Conservation (phyloP, 345 rosid species). For the Arabidopsis arenosa region DNA sequence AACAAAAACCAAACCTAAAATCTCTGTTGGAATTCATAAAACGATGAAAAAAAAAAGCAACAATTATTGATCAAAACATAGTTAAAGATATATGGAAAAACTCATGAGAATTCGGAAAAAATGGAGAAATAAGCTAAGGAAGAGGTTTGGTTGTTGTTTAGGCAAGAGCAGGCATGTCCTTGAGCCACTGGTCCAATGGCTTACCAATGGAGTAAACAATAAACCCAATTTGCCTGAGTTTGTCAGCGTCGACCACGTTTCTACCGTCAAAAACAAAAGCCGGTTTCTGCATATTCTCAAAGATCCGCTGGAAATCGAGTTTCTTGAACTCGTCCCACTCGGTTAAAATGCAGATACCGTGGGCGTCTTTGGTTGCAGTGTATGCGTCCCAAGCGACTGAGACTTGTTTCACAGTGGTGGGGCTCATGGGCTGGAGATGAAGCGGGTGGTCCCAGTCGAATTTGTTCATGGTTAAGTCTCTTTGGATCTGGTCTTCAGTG, state of each 20-base stretch:
- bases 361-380: slow-evolving; percentile 81
- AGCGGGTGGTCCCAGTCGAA: slow-evolving; percentile 96
- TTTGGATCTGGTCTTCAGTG: slow-evolving; percentile 82
- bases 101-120: slow-evolving; percentile 27
- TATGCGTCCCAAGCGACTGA: slow-evolving; percentile 77
- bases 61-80: slow-evolving; percentile 35
- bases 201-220: slow-evolving; percentile 91
- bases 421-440: slow-evolving; percentile 95
- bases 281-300: slow-evolving; percentile 87
- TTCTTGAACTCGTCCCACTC: slow-evolving; percentile 97
- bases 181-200: slow-evolving; percentile 90
- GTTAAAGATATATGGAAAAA: slow-evolving; percentile 40
- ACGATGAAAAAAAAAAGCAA: slow-evolving; percentile 23
- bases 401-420: slow-evolving; percentile 81
- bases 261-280: slow-evolving; percentile 91
- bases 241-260: slow-evolving; percentile 62
- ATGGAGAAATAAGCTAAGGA: slow-evolving; percentile 23
- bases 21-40: slow-evolving; percentile 15
- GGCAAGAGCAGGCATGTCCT: slow-evolving; percentile 95
- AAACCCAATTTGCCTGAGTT: slow-evolving; percentile 86
- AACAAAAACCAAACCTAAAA: slow-evolving; percentile 38
- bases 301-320: slow-evolving; percentile 76
- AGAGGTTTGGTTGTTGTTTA: slow-evolving; percentile 42
- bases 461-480: slow-evolving; percentile 88
- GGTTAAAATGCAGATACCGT: slow-evolving; percentile 82